These are phyloP conservation scores for Cryphonectria radicalis DNA, from an alignment of 2,329 filamentous ascomycete species.

Conservation along the genomic window DNA sequence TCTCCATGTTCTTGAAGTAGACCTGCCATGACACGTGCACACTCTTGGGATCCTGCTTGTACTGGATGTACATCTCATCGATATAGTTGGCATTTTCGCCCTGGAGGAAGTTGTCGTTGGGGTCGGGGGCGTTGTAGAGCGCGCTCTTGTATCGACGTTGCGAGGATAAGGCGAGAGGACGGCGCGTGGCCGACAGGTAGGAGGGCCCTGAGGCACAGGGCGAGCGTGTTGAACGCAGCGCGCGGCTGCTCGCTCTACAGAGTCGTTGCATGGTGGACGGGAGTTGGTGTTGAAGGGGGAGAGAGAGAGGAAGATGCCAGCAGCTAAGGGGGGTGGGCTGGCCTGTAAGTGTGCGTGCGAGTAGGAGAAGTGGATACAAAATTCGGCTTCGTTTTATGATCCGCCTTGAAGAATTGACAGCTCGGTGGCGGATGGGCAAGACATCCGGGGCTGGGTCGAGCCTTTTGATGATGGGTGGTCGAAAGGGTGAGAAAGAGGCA, in stretches of 20 bases:
- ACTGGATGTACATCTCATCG: conserved; percentile 99
- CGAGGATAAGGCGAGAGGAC: conserved; percentile 53
- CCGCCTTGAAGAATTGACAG: conserved; percentile 17
- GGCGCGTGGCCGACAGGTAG: conserved; percentile 49
- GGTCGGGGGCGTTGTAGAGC: conserved; percentile 65
- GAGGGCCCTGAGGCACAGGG: conserved; percentile 45
- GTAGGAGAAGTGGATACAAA: conserved; percentile 17
- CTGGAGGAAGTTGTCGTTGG: conserved; percentile 94
- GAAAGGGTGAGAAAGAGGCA: conserved; percentile 7
- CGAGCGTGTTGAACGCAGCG: conserved; percentile 39
- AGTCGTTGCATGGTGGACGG: conserved; percentile 29
- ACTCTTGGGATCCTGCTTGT: conserved; percentile 90
- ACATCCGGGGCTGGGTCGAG: conserved; percentile 25
- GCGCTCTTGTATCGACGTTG: conserved; percentile 61
- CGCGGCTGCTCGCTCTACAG: conserved; percentile 30
- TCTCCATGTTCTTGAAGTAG: conserved; percentile 99
- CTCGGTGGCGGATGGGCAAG: conserved; percentile 21
- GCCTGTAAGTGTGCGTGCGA: neutral
- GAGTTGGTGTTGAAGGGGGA: conserved; percentile 6
- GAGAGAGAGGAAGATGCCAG: neutral
- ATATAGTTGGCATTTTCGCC: conserved; percentile 99
- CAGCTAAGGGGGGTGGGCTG: neutral
- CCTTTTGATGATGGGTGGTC: neutral
- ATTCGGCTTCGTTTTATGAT: conserved; percentile 19
- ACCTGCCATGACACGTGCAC: conserved; percentile 99